Conservation (phyloP, 306 rosid genomes). For the Corylus americana region DNA sequence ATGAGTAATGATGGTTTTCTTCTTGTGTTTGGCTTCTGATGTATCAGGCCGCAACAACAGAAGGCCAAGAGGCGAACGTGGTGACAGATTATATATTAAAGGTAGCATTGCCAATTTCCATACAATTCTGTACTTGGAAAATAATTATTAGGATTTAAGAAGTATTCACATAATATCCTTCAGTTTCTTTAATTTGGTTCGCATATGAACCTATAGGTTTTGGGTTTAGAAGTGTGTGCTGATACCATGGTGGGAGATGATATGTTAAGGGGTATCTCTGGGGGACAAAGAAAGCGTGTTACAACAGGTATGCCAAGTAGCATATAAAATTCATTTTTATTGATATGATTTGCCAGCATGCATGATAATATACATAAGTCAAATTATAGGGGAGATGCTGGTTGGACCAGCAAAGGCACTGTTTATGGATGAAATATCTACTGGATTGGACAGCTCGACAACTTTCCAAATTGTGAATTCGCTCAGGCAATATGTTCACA, state of each 20-base stretch:
- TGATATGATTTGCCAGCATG: not conserved
- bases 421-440: constrained; percentile 58
- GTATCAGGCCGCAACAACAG: constrained; percentile 39
- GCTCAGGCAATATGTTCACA: constrained; percentile 43
- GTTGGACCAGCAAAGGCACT: constrained; percentile 49
- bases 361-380: not conserved
- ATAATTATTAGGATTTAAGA: not conserved
- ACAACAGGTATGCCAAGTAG: constrained; percentile 37
- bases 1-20: constrained; percentile 15
- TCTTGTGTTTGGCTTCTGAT: constrained; percentile 27
- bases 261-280: constrained; percentile 49
- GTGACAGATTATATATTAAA: constrained; percentile 46
- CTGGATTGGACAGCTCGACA: constrained; percentile 56
- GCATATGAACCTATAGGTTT: constrained; percentile 23
- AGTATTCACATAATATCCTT: no score
- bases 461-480: constrained; percentile 47
- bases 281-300: constrained; percentile 56
- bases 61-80: constrained; percentile 37
- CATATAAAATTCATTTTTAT: not conserved
- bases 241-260: constrained; percentile 45
- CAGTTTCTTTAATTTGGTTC: not conserved
- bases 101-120: constrained; percentile 25
- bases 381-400: constrained; percentile 51
- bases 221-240: constrained; percentile 51
- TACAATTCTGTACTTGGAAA: not conserved